Evolutionary conservation across 208 protist genomes (phyloP).

Genomic region (Crithidia bombi): DNA sequence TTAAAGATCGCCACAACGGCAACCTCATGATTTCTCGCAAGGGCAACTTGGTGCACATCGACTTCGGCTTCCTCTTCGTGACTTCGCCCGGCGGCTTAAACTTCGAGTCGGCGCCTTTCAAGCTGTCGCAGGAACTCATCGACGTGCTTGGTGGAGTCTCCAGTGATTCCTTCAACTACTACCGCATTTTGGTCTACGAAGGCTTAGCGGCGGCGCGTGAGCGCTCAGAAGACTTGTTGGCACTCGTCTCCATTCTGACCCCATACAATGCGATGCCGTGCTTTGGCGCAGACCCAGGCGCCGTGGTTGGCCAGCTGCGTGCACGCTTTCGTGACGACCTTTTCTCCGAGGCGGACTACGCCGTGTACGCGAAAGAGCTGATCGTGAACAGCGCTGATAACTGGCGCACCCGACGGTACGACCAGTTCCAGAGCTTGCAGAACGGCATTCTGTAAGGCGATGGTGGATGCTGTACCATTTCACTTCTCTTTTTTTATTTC

Average conservation of each 20-base stretch:
- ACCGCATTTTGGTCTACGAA: conserved; percentile 87
- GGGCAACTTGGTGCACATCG: conserved; percentile 96
- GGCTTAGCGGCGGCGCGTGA: conserved; percentile 78
- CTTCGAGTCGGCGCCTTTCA: conserved; percentile 95
- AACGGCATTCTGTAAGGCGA: conserved; percentile 87
- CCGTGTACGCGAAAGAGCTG: conserved; percentile 82
- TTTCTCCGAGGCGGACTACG: conserved; percentile 82
- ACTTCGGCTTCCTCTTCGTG: conserved; percentile 98
- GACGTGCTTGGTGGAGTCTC: conserved; percentile 89
- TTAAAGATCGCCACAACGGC: conserved; percentile 96
- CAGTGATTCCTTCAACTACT: conserved; percentile 88
- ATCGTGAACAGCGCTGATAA: conserved; percentile 92
- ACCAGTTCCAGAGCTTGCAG: conserved; percentile 92
- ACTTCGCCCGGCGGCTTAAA: conserved; percentile 96
- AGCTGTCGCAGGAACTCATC: conserved; percentile 92
- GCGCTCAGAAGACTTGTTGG: conserved; percentile 79
- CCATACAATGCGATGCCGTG: conserved; percentile 88
- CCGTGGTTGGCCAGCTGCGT: conserved; percentile 71
- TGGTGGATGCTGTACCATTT: neutral
- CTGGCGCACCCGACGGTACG: conserved; percentile 92
- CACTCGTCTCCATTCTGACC: conserved; percentile 87
- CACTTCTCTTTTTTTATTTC: neutral
- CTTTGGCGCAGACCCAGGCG: conserved; percentile 73
- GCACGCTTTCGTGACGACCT: conserved; percentile 86
- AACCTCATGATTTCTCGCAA: conserved; percentile 94